Evolutionary conservation across 768 basidiomycete genomes (phyloP).

Genomic region (Megacollybia marginata): DNA sequence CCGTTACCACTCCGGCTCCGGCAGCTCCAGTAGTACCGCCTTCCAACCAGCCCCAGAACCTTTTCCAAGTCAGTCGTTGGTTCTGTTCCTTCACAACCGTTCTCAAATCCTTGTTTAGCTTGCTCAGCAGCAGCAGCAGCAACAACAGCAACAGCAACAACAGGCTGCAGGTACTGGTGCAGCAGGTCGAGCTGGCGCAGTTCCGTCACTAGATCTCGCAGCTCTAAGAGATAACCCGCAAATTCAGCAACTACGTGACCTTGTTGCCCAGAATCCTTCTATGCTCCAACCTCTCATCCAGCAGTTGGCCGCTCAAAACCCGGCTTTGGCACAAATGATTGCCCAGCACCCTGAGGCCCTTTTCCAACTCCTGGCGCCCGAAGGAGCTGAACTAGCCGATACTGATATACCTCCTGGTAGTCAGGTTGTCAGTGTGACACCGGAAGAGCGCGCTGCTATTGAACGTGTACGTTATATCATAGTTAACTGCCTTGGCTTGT

Average conservation of each 20-base stretch:
- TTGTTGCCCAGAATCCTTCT: slow-evolving; percentile 71
- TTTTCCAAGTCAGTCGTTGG: slow-evolving; percentile 61
- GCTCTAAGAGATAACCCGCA: slow-evolving; percentile 57
- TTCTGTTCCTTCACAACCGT: background rate
- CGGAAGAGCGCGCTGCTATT: slow-evolving; percentile 85
- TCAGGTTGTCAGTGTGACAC: slow-evolving; percentile 69
- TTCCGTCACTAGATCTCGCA: slow-evolving; percentile 32
- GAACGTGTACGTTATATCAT: slow-evolving; percentile 56
- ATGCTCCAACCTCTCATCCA: slow-evolving; percentile 77
- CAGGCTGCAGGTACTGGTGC: slow-evolving; percentile 24
- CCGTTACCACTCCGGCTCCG: slow-evolving; percentile 25
- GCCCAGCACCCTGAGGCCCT: slow-evolving; percentile 68
- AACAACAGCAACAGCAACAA: slow-evolving; percentile 32
- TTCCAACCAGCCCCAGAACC: slow-evolving; percentile 61
- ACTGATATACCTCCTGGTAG: slow-evolving; percentile 36
- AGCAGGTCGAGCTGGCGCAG: slow-evolving; percentile 28
- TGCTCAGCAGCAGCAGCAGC: slow-evolving; percentile 68
- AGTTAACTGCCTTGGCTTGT: background rate
- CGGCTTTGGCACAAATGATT: slow-evolving; percentile 62
- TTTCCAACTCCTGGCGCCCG: slow-evolving; percentile 50
- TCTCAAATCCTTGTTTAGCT: slow-evolving; percentile 32
- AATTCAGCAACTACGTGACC: slow-evolving; percentile 64
- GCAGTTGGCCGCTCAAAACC: slow-evolving; percentile 70
- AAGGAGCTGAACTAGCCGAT: slow-evolving; percentile 29
- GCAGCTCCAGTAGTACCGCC: slow-evolving; percentile 24